These are phyloP conservation scores for Aureobasidium sp. DNA, from an alignment of 2,329 filamentous ascomycete species.

Conservation along the genomic window DNA sequence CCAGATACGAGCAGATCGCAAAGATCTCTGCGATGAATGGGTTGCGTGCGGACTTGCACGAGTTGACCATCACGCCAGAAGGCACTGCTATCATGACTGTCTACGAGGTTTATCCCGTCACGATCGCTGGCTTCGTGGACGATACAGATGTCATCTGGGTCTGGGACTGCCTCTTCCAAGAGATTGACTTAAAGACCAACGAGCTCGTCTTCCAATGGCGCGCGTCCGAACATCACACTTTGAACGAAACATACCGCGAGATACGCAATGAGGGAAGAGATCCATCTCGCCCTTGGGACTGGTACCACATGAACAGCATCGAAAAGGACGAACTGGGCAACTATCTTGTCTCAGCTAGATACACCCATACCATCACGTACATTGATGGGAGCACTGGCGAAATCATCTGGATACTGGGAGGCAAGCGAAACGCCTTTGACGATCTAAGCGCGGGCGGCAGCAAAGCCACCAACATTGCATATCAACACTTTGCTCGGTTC, in stretches of 20 bases:
- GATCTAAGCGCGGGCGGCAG: neutral
- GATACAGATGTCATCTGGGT: neutral
- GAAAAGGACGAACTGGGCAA: constrained; percentile 46
- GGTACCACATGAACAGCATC: constrained; percentile 51
- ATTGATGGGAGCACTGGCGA: constrained; percentile 43
- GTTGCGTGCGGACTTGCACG: constrained; percentile 36
- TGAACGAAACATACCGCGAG: neutral
- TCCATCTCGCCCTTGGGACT: constrained; percentile 36
- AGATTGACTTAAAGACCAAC: constrained; percentile 34
- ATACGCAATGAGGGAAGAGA: constrained; percentile 36
- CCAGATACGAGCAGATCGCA: constrained; percentile 30
- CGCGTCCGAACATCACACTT: constrained; percentile 30
- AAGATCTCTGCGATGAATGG: constrained; percentile 30
- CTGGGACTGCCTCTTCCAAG: constrained; percentile 39
- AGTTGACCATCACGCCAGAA: constrained; percentile 37
- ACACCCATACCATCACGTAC: constrained; percentile 42
- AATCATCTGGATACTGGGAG: constrained; percentile 46
- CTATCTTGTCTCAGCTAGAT: constrained; percentile 48
- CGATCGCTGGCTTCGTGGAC: constrained; percentile 20
- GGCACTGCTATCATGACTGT: constrained; percentile 39
- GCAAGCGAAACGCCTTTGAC: constrained; percentile 24
- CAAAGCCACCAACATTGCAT: constrained; percentile 32
- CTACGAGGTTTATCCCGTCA: constrained; percentile 33
- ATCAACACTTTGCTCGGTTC: constrained; percentile 46
- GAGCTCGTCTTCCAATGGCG: constrained; percentile 36